Percentiles rank a stretch among this genome's conserved stretches.
phyloP scores from a whole-genome alignment of 768 basidiomycete genomes.

The Tulasnella sp. region DNA sequence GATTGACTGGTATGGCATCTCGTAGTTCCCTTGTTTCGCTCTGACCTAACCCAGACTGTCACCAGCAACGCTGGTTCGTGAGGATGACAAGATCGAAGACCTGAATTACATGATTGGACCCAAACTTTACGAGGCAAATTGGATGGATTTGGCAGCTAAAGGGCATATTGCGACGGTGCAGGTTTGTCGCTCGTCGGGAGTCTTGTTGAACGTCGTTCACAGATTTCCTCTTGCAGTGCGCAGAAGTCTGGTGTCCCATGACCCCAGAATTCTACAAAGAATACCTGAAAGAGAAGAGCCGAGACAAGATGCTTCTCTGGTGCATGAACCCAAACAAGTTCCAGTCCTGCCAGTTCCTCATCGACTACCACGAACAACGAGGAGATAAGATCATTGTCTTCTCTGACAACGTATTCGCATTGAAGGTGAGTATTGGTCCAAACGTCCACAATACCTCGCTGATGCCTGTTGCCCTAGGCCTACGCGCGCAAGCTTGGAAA shows the following conservation, averaged over 20 bases:
- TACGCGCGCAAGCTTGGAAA: slow-evolving; percentile 93
- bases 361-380: slow-evolving; percentile 94
- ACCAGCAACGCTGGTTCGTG: slow-evolving; percentile 90
- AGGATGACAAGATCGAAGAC: slow-evolving; percentile 98
- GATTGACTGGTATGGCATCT: slow-evolving; percentile 68
- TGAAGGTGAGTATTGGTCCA: slow-evolving; percentile 56
- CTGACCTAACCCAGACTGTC: not conserved
- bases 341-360: slow-evolving; percentile 97
- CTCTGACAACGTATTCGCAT: slow-evolving; percentile 94
- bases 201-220: not conserved
- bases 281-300: slow-evolving; percentile 84
- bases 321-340: slow-evolving; percentile 99
- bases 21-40: not conserved
- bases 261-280: slow-evolving; percentile 98
- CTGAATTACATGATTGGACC: slow-evolving; percentile 99
- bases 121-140: slow-evolving; percentile 98
- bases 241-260: slow-evolving; percentile 99
- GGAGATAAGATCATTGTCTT: slow-evolving; percentile 99
- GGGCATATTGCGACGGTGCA: slow-evolving; percentile 99
- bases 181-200: slow-evolving; percentile 38
- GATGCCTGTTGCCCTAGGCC: slow-evolving; percentile 40
- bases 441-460: not conserved
- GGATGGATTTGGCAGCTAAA: slow-evolving; percentile 99
- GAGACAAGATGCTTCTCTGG: slow-evolving; percentile 92
- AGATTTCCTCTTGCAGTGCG: slow-evolving; percentile 54